phyloP scores from a whole-genome alignment of 495 filamentous ascomycete genomes.

The Daldinia concentrica region DNA sequence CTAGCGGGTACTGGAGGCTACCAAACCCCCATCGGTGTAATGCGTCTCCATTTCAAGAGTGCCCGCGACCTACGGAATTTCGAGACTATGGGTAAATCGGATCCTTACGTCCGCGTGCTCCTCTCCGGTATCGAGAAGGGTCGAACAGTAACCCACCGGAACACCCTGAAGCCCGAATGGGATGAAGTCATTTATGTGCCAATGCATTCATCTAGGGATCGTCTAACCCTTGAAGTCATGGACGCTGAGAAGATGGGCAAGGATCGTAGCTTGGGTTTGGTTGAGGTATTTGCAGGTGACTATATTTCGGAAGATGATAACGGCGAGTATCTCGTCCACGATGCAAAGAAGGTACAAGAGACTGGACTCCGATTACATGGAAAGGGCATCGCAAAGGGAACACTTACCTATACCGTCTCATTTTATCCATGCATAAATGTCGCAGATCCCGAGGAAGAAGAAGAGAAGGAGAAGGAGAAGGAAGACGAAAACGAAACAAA shows the following conservation, averaged over 20 bases:
- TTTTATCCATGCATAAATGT: constrained; percentile 92
- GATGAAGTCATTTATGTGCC: constrained; percentile 96
- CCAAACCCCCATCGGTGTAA: constrained; percentile 89
- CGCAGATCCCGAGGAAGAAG: constrained; percentile 88
- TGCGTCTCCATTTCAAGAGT: constrained; percentile 90
- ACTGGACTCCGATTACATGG: constrained; percentile 72
- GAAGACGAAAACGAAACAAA: constrained; percentile 44
- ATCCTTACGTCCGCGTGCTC: constrained; percentile 89
- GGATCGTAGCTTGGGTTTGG: constrained; percentile 83
- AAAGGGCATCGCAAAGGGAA: constrained; percentile 77
- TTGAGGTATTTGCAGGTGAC: constrained; percentile 79
- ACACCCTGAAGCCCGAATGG: constrained; percentile 94
- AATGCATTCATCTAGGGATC: constrained; percentile 86
- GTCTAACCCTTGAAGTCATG: constrained; percentile 91
- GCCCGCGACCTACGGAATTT: constrained; percentile 87
- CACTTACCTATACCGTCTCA: constrained; percentile 80
- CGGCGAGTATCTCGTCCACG: constrained; percentile 84
- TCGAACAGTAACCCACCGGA: constrained; percentile 93
- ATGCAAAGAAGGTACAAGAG: constrained; percentile 69
- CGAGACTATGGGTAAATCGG: constrained; percentile 95
- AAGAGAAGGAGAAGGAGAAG: constrained; percentile 64
- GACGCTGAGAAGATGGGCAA: constrained; percentile 89
- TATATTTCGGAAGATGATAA: constrained; percentile 80
- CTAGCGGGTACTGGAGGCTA: constrained; percentile 85
- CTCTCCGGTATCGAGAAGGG: constrained; percentile 89